These are phyloP conservation scores for Arthrobotrys pseudoclavata DNA, from an alignment of 2,329 filamentous ascomycete genomes.

Conservation along the genomic window DNA sequence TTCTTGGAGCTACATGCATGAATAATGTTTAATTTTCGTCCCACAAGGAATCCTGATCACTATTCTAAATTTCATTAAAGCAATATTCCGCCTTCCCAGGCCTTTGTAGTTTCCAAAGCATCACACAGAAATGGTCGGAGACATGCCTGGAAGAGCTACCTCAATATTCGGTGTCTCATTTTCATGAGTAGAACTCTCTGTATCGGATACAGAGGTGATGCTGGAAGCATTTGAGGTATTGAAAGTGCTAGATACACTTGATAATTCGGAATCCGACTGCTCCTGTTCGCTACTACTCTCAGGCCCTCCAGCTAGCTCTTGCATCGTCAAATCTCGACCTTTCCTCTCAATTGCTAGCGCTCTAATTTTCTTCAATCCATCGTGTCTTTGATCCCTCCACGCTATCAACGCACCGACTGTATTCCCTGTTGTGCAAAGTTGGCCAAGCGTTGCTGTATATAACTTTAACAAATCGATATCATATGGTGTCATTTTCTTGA, in stretches of 20 bases:
- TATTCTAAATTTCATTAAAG: no score
- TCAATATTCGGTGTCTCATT: neutral
- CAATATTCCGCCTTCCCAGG: neutral
- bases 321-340: conserved; percentile 37
- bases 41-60: no score
- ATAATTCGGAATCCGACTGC: conserved; percentile 33
- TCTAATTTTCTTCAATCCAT: conserved; percentile 27
- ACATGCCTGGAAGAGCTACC: neutral
- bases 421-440: conserved; percentile 43
- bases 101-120: neutral
- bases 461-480: conserved; percentile 49
- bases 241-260: conserved; percentile 7
- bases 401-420: conserved; percentile 30
- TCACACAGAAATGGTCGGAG: neutral
- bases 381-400: conserved; percentile 29
- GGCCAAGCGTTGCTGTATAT: conserved; percentile 33
- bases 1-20: neutral
- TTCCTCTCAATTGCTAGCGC: conserved; percentile 35
- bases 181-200: neutral
- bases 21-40: neutral
- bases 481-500: conserved; percentile 43
- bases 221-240: neutral
- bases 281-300: conserved; percentile 12
- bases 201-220: neutral
- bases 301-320: conserved; percentile 6